These are phyloP conservation scores for Acer negundo DNA, from an alignment of 345 rosid genomes.

Conservation along the genomic window DNA sequence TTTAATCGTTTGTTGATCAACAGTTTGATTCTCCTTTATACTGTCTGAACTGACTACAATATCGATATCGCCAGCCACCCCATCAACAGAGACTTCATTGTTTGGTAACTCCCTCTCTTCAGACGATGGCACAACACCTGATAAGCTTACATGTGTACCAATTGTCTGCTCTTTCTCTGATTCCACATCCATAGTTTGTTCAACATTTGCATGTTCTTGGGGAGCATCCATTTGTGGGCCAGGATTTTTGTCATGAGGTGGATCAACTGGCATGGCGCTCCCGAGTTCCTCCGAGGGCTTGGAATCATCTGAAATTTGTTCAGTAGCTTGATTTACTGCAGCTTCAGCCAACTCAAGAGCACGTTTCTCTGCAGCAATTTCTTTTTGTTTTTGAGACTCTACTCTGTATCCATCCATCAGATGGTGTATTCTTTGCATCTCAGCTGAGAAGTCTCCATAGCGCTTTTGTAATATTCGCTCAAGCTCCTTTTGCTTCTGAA, in stretches of 20 bases:
- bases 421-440: conserved; percentile 57
- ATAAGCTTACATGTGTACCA: conserved; percentile 19
- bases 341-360: conserved; percentile 34
- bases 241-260: conserved; percentile 13
- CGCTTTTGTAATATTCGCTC: conserved; percentile 72
- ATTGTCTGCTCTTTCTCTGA: conserved; percentile 18
- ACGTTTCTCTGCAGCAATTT: conserved; percentile 40
- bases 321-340: conserved; percentile 27
- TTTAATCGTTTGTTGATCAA: conserved; percentile 1
- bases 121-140: conserved; percentile 14
- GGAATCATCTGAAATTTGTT: conserved; percentile 20
- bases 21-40: conserved; percentile 5
- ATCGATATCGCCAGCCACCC: conserved; percentile 21
- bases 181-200: conserved; percentile 25
- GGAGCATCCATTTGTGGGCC: conserved; percentile 17
- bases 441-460: conserved; percentile 66
- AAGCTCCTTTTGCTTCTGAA: conserved; percentile 86
- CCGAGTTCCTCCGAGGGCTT: conserved; percentile 25
- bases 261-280: conserved; percentile 24
- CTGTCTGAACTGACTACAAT: conserved; percentile 11
- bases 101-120: conserved; percentile 14
- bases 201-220: conserved; percentile 4
- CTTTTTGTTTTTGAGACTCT: conserved; percentile 56
- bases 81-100: conserved; percentile 29
- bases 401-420: conserved; percentile 46